Evolutionary conservation across 768 basidiomycete species (phyloP), one percentile per base, ranked within the genome.

Genomic region (Mycena chlorophos): DNA sequence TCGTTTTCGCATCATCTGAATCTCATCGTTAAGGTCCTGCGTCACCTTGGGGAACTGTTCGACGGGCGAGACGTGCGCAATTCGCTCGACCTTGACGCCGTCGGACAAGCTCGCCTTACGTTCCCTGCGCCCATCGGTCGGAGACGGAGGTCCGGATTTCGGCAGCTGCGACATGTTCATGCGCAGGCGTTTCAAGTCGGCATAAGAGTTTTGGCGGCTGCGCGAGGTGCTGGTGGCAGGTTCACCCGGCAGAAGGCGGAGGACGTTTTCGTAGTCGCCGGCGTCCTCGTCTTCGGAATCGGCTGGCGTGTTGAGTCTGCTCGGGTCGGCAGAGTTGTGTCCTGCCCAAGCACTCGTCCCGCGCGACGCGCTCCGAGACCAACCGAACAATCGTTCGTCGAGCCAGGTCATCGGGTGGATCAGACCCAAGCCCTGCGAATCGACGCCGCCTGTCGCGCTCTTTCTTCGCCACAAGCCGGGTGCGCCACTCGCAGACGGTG

Each of bases 381-480:
- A 96, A 40, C 93, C 94, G 66, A 96, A 97, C 23, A 97, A 78
- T 5, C 90, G 85, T 71, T 95, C 94, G 68, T 96, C 94, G 17
- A 96, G 80, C 92, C 92, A 94, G 13, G 88, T 86, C 89, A 96
- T 94, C 0, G 94, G 94, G 71, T 97, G 93, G 6, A 84, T 89
- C 29, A 95, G 78, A 26, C 92, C 81, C 49, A 87, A 83, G 49
- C 89, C 90, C 73, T 92, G 89, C 0, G 88, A 87, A 68, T 90
- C 89, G 14, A 90, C 85, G 29, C 87, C 88, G 22, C 88, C 89
- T 39, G 82, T 86, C 38, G 85, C 83, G 62, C 86, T 89, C 74
- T 90, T 93, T 38, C 92, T 78, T 57, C 86, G 79, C 83, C 89
- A 89, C 45, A 92, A 66, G 10, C 89, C 91, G 17, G 87, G 81